phyloP scores from a whole-genome alignment of 2,329 filamentous ascomycete species.

The Blastomyces parvus region DNA sequence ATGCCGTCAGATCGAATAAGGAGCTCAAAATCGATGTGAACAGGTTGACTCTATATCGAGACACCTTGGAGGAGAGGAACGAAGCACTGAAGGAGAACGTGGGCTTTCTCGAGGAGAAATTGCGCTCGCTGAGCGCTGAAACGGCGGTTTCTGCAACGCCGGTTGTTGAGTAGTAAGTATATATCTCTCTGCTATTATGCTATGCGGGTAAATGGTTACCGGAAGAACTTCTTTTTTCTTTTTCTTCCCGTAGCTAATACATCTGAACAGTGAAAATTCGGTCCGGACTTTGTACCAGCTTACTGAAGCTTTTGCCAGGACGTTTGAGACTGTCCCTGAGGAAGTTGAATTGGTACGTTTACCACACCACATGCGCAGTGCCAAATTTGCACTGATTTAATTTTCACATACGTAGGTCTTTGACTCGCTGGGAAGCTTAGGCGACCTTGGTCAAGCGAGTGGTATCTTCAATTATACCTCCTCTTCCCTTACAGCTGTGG shows the following conservation, averaged over 20 bases:
- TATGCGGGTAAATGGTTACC: background rate
- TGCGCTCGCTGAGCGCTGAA: background rate
- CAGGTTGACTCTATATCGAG: too few species aligned
- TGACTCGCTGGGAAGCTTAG: background rate
- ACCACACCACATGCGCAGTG: too few species aligned
- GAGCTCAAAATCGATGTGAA: background rate
- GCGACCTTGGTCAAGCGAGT: conserved; percentile 6
- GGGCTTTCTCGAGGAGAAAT: background rate
- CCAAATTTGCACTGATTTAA: background rate
- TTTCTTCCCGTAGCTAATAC: background rate
- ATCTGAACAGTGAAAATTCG: background rate
- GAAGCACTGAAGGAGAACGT: background rate
- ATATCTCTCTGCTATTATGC: background rate
- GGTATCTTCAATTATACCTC: conserved; percentile 10
- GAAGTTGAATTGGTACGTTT: background rate
- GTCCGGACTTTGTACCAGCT: background rate
- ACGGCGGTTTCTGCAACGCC: background rate
- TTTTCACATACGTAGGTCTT: background rate
- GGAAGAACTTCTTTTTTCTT: background rate
- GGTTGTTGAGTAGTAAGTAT: background rate
- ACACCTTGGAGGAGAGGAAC: background rate
- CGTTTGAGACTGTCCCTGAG: background rate
- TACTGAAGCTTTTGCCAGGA: background rate
- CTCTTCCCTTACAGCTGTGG: background rate
- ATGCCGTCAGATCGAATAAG: background rate